Evolutionary conservation across 1,284 basidiomycete genomes (phyloP).

Genomic region (Trichosporon sp.): DNA sequence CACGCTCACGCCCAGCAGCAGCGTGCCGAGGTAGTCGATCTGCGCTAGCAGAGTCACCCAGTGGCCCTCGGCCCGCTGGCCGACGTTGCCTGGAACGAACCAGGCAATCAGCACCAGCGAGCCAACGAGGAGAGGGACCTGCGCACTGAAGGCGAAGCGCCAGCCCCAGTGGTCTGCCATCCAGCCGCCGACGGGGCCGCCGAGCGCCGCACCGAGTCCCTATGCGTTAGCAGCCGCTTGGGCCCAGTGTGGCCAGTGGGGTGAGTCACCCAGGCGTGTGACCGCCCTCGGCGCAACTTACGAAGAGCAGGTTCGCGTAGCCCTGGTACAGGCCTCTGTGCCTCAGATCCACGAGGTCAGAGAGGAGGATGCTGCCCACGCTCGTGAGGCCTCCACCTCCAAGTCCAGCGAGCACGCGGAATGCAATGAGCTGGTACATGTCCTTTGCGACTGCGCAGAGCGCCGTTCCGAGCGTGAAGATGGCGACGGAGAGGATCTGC

Average conservation of each 20-base stretch:
- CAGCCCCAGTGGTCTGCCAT: conserved; percentile 75
- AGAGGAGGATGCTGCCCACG: conserved; percentile 39
- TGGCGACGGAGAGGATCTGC: conserved; percentile 60
- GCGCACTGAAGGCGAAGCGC: conserved; percentile 56
- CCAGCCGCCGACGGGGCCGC: conserved; percentile 82
- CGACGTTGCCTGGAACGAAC: conserved; percentile 13
- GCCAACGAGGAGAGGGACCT: conserved; percentile 49
- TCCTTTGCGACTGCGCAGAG: conserved; percentile 75
- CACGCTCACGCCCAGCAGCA: conserved; percentile 67
- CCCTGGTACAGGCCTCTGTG: conserved; percentile 85
- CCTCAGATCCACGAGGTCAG: conserved; percentile 60
- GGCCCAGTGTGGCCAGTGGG: too few species aligned
- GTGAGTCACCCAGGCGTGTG: too few species aligned
- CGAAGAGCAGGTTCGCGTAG: conserved; percentile 66
- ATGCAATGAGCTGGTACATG: conserved; percentile 70
- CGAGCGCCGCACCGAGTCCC: conserved; percentile 56
- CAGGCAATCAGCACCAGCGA: conserved; percentile 13
- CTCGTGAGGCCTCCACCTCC: conserved; percentile 55
- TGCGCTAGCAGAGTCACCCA: conserved; percentile 61
- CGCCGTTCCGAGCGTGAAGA: conserved; percentile 76
- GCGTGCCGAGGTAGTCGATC: conserved; percentile 74
- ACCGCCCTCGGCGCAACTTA: too few species aligned
- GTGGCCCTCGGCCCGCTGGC: conserved; percentile 46
- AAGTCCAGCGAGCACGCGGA: conserved; percentile 76
- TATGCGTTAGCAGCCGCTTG: conserved; percentile 2